Base-by-base conservation (phyloP, 1,139 yeast genomes). In the Groenewaldozyma sp. region DNA sequence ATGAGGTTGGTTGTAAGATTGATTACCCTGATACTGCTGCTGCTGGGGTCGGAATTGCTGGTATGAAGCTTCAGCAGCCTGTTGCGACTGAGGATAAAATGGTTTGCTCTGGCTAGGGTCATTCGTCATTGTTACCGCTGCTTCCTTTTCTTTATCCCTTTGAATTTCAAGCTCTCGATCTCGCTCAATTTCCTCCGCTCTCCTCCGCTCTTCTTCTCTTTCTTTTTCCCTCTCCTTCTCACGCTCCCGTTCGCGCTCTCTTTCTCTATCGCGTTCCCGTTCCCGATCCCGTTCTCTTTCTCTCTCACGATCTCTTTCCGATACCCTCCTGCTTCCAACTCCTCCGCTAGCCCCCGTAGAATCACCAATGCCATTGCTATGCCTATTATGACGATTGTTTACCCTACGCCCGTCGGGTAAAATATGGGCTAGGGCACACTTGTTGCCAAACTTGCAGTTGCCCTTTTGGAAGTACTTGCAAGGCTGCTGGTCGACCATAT, bases 401-500 rank as follows among this genome's bases (percentile, higher is more conserved):
- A 82, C 80, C 35, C 84, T 65, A n/a, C 87, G 74, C 0, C 95
- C 96, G 55, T 87, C 94, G 1, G 95, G 93, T 32, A 83, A 63
- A 45, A 82, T 73, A 62, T 88, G 97, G 17, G 94, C 94, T 58
- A 88, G 73, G 1, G 95, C 96, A 66, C 97, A 88, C 56, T 84
- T 87, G 41, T 76, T 66, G 2, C 97, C 97, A 62, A 88, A 88
- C 61, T 86, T 87, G 62, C 97, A 88, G 58, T 86, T 86, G 10
- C 97, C 97, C 59, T 83, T 83, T 55, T 82, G 93, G 60, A 84
- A 88, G 60, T 87, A 88, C 66, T 86, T 87, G 69, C 97, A 88
- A 6, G 94, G 94, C 24, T 82, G 72, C 46, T 74, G 74, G 45
- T 80, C 87, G 32, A 71, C 65, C 2, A 76, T 70, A 41, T 79